Base-by-base conservation (phyloP, 495 filamentous ascomycete genomes). In the Hypoxylon perforatum region DNA sequence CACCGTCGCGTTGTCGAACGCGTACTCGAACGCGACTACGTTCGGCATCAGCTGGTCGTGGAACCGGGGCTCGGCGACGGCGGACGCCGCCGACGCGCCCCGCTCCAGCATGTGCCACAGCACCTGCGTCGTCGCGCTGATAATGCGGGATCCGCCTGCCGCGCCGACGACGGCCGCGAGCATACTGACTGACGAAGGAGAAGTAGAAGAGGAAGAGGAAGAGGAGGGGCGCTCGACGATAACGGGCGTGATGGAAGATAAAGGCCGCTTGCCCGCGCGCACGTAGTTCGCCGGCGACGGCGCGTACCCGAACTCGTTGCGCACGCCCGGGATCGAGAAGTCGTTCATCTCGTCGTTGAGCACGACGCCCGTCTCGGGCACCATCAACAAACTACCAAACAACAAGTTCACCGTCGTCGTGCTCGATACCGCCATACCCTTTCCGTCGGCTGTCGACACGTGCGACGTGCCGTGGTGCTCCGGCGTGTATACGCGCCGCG, bases 301-400 rank as follows among this genome's bases (percentile, higher is more conserved):
- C 30, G 87, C 76, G 76, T 88, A 94, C 39, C 91, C 92, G 65
- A 94, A 96, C 15, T 85, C 84, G 78, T 94, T 94, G 25, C 81
- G 83, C 7, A 77, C 75, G 22, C 85, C 86, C 1, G 91, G 91
- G 66, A 92, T 90, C 10, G 86, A 89, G 78, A 92, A 92, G 83
- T 88, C 90, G 71, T 94, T 89, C 92, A 94, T 94, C 73, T 93
- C 90, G 72, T 94, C 87, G 75, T 96, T 96, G 85, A 95, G 90
- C 47, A 96, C 91, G 49, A 97, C 85, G 11, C 85, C 85, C 0
- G 92, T 95, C 68, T 93, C 88, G 0, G 92, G 92, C 0, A 93
- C 88, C 78, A 96, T 86, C 35, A 97, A 65, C 23, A 86, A 78
- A 42, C 86, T 88, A 15, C 94, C 94, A 56, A 97, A 97, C 0